Evolutionary conservation across 345 rosid genomes (phyloP), one percentile per base, ranked within the genome.

Genomic region (thale cress (Arabidopsis thaliana)): DNA sequence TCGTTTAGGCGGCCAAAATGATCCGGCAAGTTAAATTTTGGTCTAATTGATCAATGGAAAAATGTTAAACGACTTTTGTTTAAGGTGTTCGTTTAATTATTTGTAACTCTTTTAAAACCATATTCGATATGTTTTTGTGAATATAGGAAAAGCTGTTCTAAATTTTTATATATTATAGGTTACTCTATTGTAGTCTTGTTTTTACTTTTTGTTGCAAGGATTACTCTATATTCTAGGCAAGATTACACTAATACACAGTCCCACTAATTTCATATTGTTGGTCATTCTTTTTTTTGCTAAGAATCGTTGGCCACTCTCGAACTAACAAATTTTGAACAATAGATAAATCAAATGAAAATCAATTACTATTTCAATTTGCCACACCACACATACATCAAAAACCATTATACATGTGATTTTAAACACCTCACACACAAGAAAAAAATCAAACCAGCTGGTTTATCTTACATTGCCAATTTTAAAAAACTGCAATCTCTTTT

Each of bases 311-410:
- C 2, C 20, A 44, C 13, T 42, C 46, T 42, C 16, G 14, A 40
- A 41, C 45, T 3, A 40, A 40, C 20, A 6, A 45, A 14, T 45
- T 4, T 45, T 24, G 33, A 24, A 24, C 33, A 51, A 24, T 1
- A 51, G n/a, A 7, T 46, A 7, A 66, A 16, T 24, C 37, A 50
- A 67, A 59, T 4, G 6, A 68, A 59, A 69, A 52, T 52, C 41
- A 61, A 59, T 51, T 51, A 50, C 48, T 60, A 76, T n/a, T 42
- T 61, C 56, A 52, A 42, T 60, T 52, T 61, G 49, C 52, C 74
- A 53, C 79, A 76, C 70, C 75, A 76, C 79, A 76, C 70, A 69
- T 76, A 76, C 75, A 61, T 69, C 20, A 76, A 76, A 69, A 69
- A 62, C 58, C 74, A 34, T 53, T 76, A 69, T 69, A 76, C 59